phyloP scores from a whole-genome alignment of 306 rosid genomes.

The Lathyrus oleraceus region DNA sequence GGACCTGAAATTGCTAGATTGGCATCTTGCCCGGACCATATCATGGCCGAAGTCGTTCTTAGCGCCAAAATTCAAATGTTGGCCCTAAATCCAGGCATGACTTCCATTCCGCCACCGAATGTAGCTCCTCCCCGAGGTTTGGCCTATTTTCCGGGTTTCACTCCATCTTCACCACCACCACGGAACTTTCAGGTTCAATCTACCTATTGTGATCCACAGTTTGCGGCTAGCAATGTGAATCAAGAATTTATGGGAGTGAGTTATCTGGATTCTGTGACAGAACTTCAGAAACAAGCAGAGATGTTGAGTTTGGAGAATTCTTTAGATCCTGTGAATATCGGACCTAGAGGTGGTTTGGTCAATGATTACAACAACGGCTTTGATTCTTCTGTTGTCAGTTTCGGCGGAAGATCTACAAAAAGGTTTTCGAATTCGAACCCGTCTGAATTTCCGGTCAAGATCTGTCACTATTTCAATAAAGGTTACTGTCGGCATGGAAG shows the following conservation, averaged over 20 bases:
- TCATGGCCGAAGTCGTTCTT: slow-evolving; percentile 44
- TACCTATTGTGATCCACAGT: slow-evolving; percentile 50
- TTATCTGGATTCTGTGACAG: slow-evolving; percentile 47
- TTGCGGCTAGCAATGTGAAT: slow-evolving; percentile 30
- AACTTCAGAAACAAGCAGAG: slow-evolving; percentile 52
- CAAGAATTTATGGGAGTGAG: slow-evolving; percentile 39
- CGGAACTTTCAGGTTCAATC: slow-evolving; percentile 39
- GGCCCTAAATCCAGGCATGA: slow-evolving; percentile 38
- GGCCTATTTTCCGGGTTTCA: slow-evolving; percentile 31
- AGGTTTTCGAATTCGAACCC: slow-evolving; percentile 31
- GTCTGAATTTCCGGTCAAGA: slow-evolving; percentile 53
- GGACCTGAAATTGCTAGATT: slow-evolving; percentile 59
- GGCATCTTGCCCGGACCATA: slow-evolving; percentile 62
- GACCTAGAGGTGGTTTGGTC: slow-evolving; percentile 30
- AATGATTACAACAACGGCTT: slow-evolving; percentile 43
- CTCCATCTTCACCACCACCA: slow-evolving; percentile 33
- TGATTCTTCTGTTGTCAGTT: slow-evolving; percentile 41
- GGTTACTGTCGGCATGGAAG: slow-evolving; percentile 85
- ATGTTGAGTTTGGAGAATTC: slow-evolving; percentile 50
- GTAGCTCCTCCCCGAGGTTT: slow-evolving; percentile 41
- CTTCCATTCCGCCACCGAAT: slow-evolving; percentile 32
- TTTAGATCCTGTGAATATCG: slow-evolving; percentile 42
- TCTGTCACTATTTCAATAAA: slow-evolving; percentile 73
- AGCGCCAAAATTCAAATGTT: slow-evolving; percentile 56
- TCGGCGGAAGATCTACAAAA: slow-evolving; percentile 43